Evolutionary conservation across 257 asterid species (phyloP).

Genomic region (Solanum habrochaites): DNA sequence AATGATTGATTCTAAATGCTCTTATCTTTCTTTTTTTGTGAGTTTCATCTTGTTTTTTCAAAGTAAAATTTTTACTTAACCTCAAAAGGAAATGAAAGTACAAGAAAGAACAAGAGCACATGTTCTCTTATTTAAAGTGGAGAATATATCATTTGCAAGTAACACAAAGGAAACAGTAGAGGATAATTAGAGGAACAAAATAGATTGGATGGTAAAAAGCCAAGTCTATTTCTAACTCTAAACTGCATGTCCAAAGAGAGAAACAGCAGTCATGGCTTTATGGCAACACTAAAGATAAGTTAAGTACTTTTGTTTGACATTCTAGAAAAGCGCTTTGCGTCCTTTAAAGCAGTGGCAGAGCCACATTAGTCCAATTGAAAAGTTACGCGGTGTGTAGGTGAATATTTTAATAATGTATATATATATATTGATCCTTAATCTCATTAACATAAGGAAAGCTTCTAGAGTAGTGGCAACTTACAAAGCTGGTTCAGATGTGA

Average conservation of each 20-base stretch:
- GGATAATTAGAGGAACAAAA: background rate
- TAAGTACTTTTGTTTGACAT: constrained; percentile 20
- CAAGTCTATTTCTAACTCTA: background rate
- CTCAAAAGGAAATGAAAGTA: constrained; percentile 21
- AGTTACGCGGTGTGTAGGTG: background rate
- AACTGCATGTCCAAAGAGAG: background rate
- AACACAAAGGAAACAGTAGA: constrained; percentile 4
- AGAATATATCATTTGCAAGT: constrained; percentile 12
- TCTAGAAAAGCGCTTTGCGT: constrained; percentile 19
- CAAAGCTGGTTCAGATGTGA: background rate
- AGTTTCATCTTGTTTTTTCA: constrained; percentile 5
- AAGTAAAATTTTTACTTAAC: constrained; percentile 12
- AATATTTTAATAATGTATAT: background rate
- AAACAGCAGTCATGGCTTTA: constrained; percentile 21
- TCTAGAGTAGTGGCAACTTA: background rate
- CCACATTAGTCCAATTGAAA: background rate
- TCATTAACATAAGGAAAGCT: background rate
- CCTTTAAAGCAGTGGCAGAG: background rate
- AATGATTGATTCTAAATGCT: constrained; percentile 12
- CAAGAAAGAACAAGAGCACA: constrained; percentile 25
- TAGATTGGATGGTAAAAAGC: constrained; percentile 8
- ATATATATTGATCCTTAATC: background rate
- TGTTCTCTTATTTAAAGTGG: constrained; percentile 16
- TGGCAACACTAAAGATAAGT: constrained; percentile 27
- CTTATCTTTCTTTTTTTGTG: background rate